Evolutionary conservation across 1,284 basidiomycete genomes (phyloP).

Genomic region (Tylopilus sp.): DNA sequence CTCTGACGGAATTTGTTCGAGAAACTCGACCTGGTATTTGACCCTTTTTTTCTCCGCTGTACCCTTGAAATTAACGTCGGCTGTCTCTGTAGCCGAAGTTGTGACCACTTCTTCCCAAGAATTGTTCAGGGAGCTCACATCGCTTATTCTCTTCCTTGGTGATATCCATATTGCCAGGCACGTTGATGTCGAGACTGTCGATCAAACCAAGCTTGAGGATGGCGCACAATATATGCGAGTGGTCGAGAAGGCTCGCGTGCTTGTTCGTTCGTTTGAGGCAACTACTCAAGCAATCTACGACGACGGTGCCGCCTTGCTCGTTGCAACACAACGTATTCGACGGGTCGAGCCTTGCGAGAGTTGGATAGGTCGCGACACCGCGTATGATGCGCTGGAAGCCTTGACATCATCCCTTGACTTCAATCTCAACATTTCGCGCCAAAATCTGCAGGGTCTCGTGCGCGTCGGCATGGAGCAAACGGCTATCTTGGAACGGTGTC

Average conservation of each 20-base stretch:
- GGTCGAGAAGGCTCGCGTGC: constrained; percentile 57
- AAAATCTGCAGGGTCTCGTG: constrained; percentile 55
- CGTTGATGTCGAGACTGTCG: constrained; percentile 62
- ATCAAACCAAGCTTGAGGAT: constrained; percentile 42
- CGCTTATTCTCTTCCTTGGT: constrained; percentile 57
- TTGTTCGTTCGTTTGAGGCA: constrained; percentile 62
- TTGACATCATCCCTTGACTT: constrained; percentile 45
- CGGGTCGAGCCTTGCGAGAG: constrained; percentile 41
- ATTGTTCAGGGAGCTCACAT: constrained; percentile 51
- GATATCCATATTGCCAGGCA: constrained; percentile 65
- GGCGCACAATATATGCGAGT: constrained; percentile 53
- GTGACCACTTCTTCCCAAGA: constrained; percentile 41
- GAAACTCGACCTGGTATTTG: constrained; percentile 35
- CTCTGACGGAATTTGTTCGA: constrained; percentile 31
- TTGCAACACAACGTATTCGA: constrained; percentile 50
- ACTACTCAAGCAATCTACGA: constrained; percentile 65
- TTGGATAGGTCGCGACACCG: constrained; percentile 37
- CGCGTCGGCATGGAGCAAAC: constrained; percentile 54
- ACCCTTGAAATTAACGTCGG: constrained; percentile 12
- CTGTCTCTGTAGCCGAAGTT: constrained; percentile 24
- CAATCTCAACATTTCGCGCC: constrained; percentile 48
- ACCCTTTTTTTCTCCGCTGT: background rate
- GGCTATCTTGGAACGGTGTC: constrained; percentile 51
- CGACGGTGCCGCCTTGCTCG: constrained; percentile 57
- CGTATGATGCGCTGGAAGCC: constrained; percentile 45